Conservation (phyloP, 2,329 filamentous ascomycete genomes). For the Fusarium citri region DNA sequence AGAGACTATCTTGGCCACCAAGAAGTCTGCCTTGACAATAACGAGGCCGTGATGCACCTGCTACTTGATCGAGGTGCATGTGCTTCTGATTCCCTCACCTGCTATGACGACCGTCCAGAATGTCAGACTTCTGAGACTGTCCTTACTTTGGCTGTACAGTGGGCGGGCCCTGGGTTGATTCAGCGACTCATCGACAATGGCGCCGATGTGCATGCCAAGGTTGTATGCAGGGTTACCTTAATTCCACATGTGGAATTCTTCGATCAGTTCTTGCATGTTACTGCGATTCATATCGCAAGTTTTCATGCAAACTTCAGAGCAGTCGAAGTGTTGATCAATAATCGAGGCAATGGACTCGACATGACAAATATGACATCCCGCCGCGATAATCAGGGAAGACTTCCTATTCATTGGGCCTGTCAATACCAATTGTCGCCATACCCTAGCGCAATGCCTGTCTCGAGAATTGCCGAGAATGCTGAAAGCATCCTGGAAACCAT, state of each 20-base stretch:
- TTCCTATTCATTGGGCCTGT: background rate
- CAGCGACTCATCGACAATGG: background rate
- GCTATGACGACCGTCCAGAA: background rate
- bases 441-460: rapidly evolving
- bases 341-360: background rate
- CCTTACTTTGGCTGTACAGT: background rate
- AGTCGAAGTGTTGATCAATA: background rate
- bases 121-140: background rate
- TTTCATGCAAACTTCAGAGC: background rate
- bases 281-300: background rate
- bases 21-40: background rate
- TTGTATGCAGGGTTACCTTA: rapidly evolving
- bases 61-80: background rate
- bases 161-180: rapidly evolving
- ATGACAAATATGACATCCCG: rapidly evolving
- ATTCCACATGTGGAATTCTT: rapidly evolving
- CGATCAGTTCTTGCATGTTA: rapidly evolving
- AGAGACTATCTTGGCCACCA: rapidly evolving
- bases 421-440: rapidly evolving
- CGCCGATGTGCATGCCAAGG: rapidly evolving
- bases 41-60: background rate
- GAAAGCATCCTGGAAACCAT: background rate
- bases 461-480: rapidly evolving
- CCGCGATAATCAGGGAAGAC: background rate
- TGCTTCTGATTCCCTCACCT: background rate